These are phyloP conservation scores for Saccharomyces hybrid DNA, from an alignment of 1,139 yeast genomes.

Conservation along the genomic window DNA sequence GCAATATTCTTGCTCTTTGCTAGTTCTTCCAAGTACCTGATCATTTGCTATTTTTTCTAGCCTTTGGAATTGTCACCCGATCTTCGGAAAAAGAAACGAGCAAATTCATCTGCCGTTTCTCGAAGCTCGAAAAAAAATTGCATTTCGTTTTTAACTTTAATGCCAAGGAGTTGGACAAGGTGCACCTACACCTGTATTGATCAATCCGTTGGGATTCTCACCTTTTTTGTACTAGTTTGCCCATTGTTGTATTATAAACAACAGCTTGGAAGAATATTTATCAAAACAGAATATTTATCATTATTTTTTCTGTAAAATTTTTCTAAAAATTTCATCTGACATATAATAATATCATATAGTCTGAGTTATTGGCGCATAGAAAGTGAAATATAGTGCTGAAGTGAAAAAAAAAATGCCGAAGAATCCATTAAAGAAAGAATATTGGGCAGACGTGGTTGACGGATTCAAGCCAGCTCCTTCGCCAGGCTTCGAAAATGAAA, in stretches of 20 bases:
- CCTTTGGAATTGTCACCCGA: background rate
- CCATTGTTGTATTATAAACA: background rate
- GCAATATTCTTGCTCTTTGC: background rate
- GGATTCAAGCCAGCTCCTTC: conserved; percentile 12
- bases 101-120: background rate
- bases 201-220: background rate
- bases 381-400: background rate
- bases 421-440: conserved; percentile 15
- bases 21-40: background rate
- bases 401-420: conserved; percentile 6
- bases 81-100: background rate
- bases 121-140: background rate
- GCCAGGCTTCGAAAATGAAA: background rate
- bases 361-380: background rate
- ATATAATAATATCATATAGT: background rate
- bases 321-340: background rate
- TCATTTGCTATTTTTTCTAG: background rate
- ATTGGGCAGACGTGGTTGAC: conserved; percentile 17
- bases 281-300: background rate
- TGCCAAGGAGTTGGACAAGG: background rate
- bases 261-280: background rate
- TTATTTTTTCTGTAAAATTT: background rate
- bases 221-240: background rate
- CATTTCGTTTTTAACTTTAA: background rate
- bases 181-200: background rate